Conservation (phyloP, 129 eudicot species). For the Artemisia tridentata region DNA sequence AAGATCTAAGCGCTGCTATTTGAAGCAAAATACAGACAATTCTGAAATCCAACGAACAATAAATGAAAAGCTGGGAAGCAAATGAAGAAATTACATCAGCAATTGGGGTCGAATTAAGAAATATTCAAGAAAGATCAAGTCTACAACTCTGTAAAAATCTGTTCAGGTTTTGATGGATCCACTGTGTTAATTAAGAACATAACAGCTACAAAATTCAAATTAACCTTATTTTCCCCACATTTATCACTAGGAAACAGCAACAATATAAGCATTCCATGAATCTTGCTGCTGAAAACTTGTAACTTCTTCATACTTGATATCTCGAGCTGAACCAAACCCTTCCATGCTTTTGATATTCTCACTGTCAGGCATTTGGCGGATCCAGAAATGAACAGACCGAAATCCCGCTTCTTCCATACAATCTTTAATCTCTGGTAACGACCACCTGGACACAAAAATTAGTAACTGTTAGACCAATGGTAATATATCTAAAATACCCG, state of each 20-base stretch:
- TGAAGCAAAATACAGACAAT: too few species aligned
- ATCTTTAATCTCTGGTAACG: slow-evolving; percentile 90
- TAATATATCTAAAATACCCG: not conserved
- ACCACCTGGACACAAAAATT: slow-evolving; percentile 61
- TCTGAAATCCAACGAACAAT: too few species aligned
- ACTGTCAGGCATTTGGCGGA: slow-evolving; percentile 83
- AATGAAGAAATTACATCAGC: too few species aligned
- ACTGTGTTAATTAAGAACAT: too few species aligned
- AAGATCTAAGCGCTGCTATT: too few species aligned
- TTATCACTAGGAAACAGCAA: slow-evolving; percentile 59
- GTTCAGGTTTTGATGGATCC: too few species aligned
- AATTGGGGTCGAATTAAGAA: not conserved
- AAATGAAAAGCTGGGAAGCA: too few species aligned
- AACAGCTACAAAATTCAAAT: too few species aligned
- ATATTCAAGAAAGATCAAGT: not conserved
- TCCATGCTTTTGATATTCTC: slow-evolving; percentile 57
- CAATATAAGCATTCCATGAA: slow-evolving; percentile 95
- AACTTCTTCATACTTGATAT: slow-evolving; percentile 79
- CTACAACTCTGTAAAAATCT: too few species aligned
- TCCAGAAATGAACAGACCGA: slow-evolving; percentile 81
- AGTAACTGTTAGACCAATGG: not conserved
- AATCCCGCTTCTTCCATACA: slow-evolving; percentile 94
- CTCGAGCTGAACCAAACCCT: slow-evolving; percentile 66
- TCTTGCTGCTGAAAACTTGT: slow-evolving; percentile 86
- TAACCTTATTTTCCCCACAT: not conserved